Evolutionary conservation across 176 grass and related monocot species (phyloP), one percentile per base, ranked within the genome.

Genomic region (Urochloa ruziziensis): DNA sequence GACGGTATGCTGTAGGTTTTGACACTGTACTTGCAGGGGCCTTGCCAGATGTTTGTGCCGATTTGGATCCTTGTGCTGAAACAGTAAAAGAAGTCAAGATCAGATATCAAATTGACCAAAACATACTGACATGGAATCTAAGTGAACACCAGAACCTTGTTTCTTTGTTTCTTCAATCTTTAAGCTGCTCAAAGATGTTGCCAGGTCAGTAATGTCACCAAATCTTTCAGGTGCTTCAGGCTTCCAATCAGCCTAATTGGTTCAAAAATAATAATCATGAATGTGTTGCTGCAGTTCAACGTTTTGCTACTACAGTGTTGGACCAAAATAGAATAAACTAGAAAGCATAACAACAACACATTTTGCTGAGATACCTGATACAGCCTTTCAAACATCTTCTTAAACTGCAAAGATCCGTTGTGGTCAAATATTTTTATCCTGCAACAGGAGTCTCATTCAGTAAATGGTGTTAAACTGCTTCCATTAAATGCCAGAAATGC

Each of bases 341-440:
- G 49, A 10, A 42, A n/a, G 10, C 35, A 58, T 33, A 28, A 67
- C 2, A 33, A 73, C 19, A 23, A 74, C 15, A n/a, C 36, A 54
- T 33, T 68, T 80, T 19, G 14, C 25, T 52, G 64, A 52, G 15
- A 77, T 75, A 95, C 93, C 93, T 98, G 96, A 88, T 95, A 95
- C 62, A 98, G 78, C 75, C 79, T 98, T 85, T 86, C 86, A 86
- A 95, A 98, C 89, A 92, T 95, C 89, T 89, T 98, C 79, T 90
- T 95, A 78, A 94, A 98, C 80, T 90, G 92, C 49, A 95, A 79
- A 66, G 91, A 93, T 58, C 96, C 93, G 65, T 85, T 88, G 51
- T 91, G 75, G 78, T 85, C 88, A 84, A 98, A 95, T 79, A 98
- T 91, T 93, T 98, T 95, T 80, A 98, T 90, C 86, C 93, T 95